These are phyloP conservation scores for Ophiostoma populinum DNA, from an alignment of 2,329 filamentous ascomycete genomes.

Conservation along the genomic window DNA sequence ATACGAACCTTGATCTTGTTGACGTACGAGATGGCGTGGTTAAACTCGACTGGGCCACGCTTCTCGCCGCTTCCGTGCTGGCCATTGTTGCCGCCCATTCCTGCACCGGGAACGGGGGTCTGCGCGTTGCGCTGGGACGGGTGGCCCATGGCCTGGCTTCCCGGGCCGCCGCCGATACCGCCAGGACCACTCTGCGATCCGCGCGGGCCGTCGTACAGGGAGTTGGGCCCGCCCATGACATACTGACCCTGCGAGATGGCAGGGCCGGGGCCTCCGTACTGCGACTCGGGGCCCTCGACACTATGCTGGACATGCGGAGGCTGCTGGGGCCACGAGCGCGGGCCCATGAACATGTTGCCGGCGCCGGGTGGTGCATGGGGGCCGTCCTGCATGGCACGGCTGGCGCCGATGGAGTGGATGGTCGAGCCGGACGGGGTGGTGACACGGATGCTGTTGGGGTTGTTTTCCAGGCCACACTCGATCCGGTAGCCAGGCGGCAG, in stretches of 20 bases:
- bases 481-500: slow-evolving; percentile 90
- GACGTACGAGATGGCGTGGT: slow-evolving; percentile 97
- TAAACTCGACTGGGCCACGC: slow-evolving; percentile 91
- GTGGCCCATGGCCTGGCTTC: slow-evolving; percentile 18
- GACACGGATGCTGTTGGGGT: slow-evolving; percentile 89
- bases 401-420: slow-evolving; percentile 60
- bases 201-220: slow-evolving; percentile 8
- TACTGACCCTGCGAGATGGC: slow-evolving; percentile 23
- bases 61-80: slow-evolving; percentile 56
- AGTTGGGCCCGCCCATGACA: slow-evolving; percentile 8
- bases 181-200: slow-evolving; percentile 5
- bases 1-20: slow-evolving; percentile 84
- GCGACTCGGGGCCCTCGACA: slow-evolving; percentile 44
- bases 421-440: slow-evolving; percentile 97
- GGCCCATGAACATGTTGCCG: slow-evolving; percentile 28
- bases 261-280: slow-evolving; percentile 41
- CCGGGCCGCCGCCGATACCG: not conserved
- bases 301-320: slow-evolving; percentile 34
- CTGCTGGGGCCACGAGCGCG: slow-evolving; percentile 25
- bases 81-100: slow-evolving; percentile 41
- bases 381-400: slow-evolving; percentile 28
- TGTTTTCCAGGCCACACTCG: slow-evolving; percentile 83
- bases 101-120: slow-evolving; percentile 34
- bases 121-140: slow-evolving; percentile 34
- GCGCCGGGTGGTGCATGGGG: slow-evolving; percentile 19